Evolutionary conservation across 1,284 basidiomycete species (phyloP).

Genomic region (Ceratobasidium sp.): DNA sequence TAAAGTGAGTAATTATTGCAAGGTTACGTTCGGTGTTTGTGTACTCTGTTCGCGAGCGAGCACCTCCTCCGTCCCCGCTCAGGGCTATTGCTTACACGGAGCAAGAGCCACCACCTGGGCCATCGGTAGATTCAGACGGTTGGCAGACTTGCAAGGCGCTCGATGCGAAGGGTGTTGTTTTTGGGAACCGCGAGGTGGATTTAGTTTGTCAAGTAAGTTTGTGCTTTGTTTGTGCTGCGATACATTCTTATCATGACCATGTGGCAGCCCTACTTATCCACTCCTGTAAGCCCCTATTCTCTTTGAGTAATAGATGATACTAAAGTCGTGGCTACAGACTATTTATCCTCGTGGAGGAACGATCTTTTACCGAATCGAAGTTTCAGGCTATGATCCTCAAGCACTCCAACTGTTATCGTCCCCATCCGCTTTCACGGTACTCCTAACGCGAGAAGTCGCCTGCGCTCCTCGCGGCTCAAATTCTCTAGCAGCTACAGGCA

Average conservation of each 20-base stretch:
- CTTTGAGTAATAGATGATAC: too few relatives aligned
- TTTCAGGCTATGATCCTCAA: slow-evolving; percentile 9
- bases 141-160: slow-evolving; percentile 11
- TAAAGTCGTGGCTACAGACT: neutral
- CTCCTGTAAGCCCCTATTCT: slow-evolving; percentile 5
- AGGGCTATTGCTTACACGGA: slow-evolving; percentile 20
- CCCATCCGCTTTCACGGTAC: neutral
- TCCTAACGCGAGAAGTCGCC: neutral
- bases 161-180: slow-evolving; percentile 3
- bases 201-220: neutral
- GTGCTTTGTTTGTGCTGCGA: neutral
- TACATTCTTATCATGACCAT: neutral
- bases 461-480: neutral
- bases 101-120: slow-evolving; percentile 5
- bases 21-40: slow-evolving; percentile 8
- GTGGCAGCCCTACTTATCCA: slow-evolving; percentile 20
- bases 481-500: neutral
- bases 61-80: slow-evolving; percentile 17
- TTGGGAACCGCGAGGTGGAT: slow-evolving; percentile 26
- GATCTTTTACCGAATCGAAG: slow-evolving; percentile 29
- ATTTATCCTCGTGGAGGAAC: slow-evolving; percentile 20
- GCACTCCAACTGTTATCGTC: slow-evolving; percentile 9
- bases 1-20: neutral
- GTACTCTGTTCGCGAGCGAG: slow-evolving; percentile 20
- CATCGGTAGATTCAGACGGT: slow-evolving; percentile 1